Base-by-base conservation (phyloP, 805 yeast genomes). In the Tetrapisispora nanseiensis region DNA sequence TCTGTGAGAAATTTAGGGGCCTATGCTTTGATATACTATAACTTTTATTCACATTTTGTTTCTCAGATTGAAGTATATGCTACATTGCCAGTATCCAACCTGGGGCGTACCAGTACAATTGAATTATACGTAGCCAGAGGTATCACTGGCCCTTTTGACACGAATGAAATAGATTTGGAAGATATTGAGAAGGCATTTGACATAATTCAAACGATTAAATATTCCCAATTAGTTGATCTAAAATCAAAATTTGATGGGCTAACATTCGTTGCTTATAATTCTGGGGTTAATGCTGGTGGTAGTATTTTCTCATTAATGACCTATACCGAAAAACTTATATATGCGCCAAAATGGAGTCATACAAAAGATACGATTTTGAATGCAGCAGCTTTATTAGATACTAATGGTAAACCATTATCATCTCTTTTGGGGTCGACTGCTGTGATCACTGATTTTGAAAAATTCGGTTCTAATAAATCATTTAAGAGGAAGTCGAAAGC, bases 201-300 rank as follows among this genome's bases (percentile, higher is more conserved):
- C 57, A 72, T 69, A 35, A 72, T 90, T 4, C 68, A 61, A 4
- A 66, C 82, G 1, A 66, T 92, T 38, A 90, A 89, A 53, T 87
- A 80, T 57, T 75, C 87, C 0, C 98, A 92, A 59, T 74, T 85
- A 2, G 68, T 81, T 12, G 72, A 72, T 33, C 63, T 85, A 39
- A 66, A 77, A 44, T 86, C 81, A 7, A 73, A 69, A 41, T 67
- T 65, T 30, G 78, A 76, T 45, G 85, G 80, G 26, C 59, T 80
- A 29, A 68, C 75, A 3, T 66, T 90, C 19, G 80, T 95, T 0
- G 95, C 97, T 0, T 78, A 80, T 51, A 87, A 84, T 59, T 80
- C 97, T 0, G 99, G 99, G 3, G 95, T 86, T 56, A 72, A 95
- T 0, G 70, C 92, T 23, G 99, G 99, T 47, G 97, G 98, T 12